phyloP scores from a whole-genome alignment of 352 stramenopile genomes.

The Globisporangium mamillatum region DNA sequence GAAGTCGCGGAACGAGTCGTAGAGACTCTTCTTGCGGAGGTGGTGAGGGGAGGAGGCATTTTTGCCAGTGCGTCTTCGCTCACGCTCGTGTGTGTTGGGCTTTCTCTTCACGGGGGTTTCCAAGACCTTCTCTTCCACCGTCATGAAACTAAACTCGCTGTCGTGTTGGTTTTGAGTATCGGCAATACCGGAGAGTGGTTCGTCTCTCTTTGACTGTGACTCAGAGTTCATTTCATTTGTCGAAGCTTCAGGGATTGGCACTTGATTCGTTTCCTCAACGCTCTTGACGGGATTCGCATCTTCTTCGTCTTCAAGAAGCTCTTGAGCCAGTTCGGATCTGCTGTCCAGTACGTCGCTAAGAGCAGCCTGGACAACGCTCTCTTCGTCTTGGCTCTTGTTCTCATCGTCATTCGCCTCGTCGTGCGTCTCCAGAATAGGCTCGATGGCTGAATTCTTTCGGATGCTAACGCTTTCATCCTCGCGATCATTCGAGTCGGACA shows the following conservation, averaged over 20 bases:
- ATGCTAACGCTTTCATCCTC: neutral
- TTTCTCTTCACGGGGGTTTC: neutral
- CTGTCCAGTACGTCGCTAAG: neutral
- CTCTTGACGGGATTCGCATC: neutral
- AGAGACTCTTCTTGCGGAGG: constrained; percentile 33
- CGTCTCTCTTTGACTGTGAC: too few relatives aligned
- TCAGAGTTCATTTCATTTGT: neutral
- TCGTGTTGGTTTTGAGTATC: neutral
- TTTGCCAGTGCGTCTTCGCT: neutral
- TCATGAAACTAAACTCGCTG: neutral
- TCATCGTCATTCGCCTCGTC: neutral
- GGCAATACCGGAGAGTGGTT: neutral
- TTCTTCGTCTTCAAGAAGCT: neutral
- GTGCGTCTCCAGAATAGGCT: constrained; percentile 9
- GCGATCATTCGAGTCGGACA: neutral
- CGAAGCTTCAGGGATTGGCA: neutral
- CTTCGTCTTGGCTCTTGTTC: neutral
- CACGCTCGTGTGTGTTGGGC: neutral
- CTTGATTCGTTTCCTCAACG: neutral
- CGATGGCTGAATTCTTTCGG: neutral
- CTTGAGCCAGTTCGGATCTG: neutral
- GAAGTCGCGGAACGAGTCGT: constrained; percentile 46
- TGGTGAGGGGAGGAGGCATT: neutral
- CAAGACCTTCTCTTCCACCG: neutral
- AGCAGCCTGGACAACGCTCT: neutral